Evolutionary conservation across 768 basidiomycete species (phyloP), one percentile per base, ranked within the genome.

Genomic region (Melanogaster broomeanus): DNA sequence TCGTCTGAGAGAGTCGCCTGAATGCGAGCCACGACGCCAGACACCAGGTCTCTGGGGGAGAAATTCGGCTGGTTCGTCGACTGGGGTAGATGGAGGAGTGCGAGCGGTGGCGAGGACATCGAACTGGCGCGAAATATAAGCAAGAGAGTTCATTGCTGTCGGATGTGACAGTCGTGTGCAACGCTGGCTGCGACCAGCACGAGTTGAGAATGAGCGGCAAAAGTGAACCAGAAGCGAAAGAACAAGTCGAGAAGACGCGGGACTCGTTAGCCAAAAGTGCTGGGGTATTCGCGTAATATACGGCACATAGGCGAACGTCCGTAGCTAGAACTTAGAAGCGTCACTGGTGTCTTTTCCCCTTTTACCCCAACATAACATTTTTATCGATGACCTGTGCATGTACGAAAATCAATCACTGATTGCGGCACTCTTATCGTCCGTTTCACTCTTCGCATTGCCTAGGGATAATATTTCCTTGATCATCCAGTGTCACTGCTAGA

Each of bases 91-190:
- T 15, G 85, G 80, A 24, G 82, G 81, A 38, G 83, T 76, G 60
- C 76, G 77, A 43, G 84, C 67, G 8, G 83, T 72, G 52, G 85
- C 84, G 59, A 89, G 73, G 55, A 81, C 83, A 74, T 93, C 88
- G 77, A 90, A 84, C 68, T 90, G 86, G 65, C 87, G 85, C 59
- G 90, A 88, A 55, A 93, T 77, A 72, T 88, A 85, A 16, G 80
- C 77, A 62, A 93, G 82, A 61, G 88, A 88, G 75, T 93, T 92
- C 90, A 93, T 93, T 13, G 37, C 39, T 24, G 18, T 31, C 15
- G 10, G 31, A n/a, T 15, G 31, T 2, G 31, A 31, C 12, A 31
- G 31, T 31, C 31, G 35, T n/a, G 35, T 19, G 3, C 4, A 10
- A n/a, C 18, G 40, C 21, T 24, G 48, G 52, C 38, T 52, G 25